Base-by-base conservation (phyloP, 2,329 filamentous ascomycete genomes). In the Stromatinia cepivora region DNA sequence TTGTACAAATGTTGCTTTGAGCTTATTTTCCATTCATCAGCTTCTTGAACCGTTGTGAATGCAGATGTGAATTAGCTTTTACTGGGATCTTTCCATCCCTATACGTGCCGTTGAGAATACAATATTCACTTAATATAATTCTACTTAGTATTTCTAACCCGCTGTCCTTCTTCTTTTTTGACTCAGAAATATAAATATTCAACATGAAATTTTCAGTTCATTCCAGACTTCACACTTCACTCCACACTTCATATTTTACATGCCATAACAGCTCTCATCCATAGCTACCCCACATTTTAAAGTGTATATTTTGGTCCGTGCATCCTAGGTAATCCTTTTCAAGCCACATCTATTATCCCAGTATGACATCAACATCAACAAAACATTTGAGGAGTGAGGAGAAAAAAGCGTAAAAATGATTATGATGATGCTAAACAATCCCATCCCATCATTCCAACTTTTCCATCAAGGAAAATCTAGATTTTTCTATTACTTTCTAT, bases 371-470 rank as follows among this genome's bases (percentile, higher is more conserved):
- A 63, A 52, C 46, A 34, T 48, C n/a, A 34, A 57, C 34, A n/a
- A 57, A 57, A 57, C 54, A 57, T 11, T n/a, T 57, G 54, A 22
- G 42, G 31, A 48, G 58, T 34, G 58, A 62, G 42, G 7, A n/a
- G 58, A 31, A 13, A 46, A 45, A 46, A 0, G 39, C 54, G 54
- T 57, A 8, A n/a, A 36, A 39, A 57, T 6, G 22, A 57, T 13
- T n/a, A 42, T 42, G 39, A 42, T 39, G 54, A 22, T n/a, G n/a
- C 22, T 34, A 11, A 57, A 36, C 4, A 62, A 17, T 67, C 65
- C 62, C 52, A 59, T 57, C 53, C 28, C 17, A 46, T 46, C 42
- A 34, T 59, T 67, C 65, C 65, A 58, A 67, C 65, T 67, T 57
- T 67, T 67, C 59, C 59, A 58, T 58, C 42, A 46, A 52, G 11